Conservation (phyloP, 371 early-diverging fungal species). For the Mucor sp. region DNA sequence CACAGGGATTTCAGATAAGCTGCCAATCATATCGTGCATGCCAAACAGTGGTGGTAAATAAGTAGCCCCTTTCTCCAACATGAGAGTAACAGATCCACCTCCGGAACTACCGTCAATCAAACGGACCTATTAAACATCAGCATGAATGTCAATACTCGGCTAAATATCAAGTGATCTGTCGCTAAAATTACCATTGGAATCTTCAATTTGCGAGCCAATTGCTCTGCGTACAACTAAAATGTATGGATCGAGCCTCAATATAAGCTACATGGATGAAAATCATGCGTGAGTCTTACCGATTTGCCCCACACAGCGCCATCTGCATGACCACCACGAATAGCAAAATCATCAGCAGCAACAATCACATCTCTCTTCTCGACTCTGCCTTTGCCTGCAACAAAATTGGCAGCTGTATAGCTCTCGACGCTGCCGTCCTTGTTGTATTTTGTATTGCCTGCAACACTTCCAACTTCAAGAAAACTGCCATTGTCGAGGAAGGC, state of each 20-base stretch:
- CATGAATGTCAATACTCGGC: neutral
- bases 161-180: no score
- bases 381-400: constrained; percentile 42
- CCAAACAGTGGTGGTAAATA: constrained; percentile 48
- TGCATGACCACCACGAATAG: constrained; percentile 52
- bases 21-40: constrained; percentile 46
- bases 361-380: constrained; percentile 33
- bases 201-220: constrained; percentile 38
- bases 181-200: constrained; percentile 32
- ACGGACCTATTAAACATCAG: constrained; percentile 8
- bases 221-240: constrained; percentile 28
- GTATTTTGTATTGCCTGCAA: constrained; percentile 42
- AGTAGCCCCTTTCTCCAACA: constrained; percentile 40
- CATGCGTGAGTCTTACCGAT: constrained; percentile 13
- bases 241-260: neutral
- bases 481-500: constrained; percentile 34
- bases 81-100: constrained; percentile 39
- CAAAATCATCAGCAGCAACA: constrained; percentile 49
- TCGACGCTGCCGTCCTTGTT: constrained; percentile 28
- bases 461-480: constrained; percentile 42
- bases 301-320: constrained; percentile 52
- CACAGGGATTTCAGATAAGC: constrained; percentile 47
- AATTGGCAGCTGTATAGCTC: constrained; percentile 42
- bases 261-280: constrained; percentile 3
- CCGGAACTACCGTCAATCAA: constrained; percentile 53